Evolutionary conservation across 2,329 filamentous ascomycete species (phyloP).

Genomic region (Mycosphaerella sp.): DNA sequence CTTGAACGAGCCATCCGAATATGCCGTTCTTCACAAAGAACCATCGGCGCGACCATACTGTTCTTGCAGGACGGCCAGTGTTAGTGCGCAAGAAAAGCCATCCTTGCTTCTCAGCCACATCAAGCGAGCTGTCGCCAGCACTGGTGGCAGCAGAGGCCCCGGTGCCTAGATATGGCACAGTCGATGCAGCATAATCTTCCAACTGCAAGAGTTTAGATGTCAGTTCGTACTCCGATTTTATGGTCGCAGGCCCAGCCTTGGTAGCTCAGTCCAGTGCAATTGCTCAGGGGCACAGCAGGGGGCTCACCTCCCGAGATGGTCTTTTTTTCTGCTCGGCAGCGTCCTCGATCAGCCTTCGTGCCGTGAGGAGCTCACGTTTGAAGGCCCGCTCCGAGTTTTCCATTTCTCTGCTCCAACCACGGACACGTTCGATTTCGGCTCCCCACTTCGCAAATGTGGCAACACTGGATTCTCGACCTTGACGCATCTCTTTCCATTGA

Average conservation of each 20-base stretch:
- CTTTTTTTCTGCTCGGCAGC: conserved; percentile 62
- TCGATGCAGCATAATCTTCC: conserved; percentile 85
- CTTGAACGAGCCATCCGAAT: conserved; percentile 88
- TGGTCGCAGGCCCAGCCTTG: too few relatives aligned
- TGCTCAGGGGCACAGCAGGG: background rate
- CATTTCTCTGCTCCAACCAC: conserved; percentile 92
- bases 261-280: background rate
- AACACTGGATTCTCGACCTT: conserved; percentile 59
- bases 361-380: conserved; percentile 69
- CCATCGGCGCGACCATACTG: conserved; percentile 88
- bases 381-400: conserved; percentile 81
- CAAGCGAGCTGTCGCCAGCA: conserved; percentile 47
- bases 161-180: conserved; percentile 76
- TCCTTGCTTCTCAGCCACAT: conserved; percentile 74
- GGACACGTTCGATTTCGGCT: conserved; percentile 81
- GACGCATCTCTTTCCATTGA: conserved; percentile 79
- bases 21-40: conserved; percentile 94
- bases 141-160: conserved; percentile 53
- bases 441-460: conserved; percentile 60
- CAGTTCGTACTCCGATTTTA: too few relatives aligned
- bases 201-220: conserved; percentile 38
- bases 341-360: conserved; percentile 77
- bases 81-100: conserved; percentile 83
- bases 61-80: conserved; percentile 80
- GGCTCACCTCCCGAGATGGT: conserved; percentile 65